phyloP scores from a whole-genome alignment of 768 basidiomycete genomes.

The Collybia sp. region DNA sequence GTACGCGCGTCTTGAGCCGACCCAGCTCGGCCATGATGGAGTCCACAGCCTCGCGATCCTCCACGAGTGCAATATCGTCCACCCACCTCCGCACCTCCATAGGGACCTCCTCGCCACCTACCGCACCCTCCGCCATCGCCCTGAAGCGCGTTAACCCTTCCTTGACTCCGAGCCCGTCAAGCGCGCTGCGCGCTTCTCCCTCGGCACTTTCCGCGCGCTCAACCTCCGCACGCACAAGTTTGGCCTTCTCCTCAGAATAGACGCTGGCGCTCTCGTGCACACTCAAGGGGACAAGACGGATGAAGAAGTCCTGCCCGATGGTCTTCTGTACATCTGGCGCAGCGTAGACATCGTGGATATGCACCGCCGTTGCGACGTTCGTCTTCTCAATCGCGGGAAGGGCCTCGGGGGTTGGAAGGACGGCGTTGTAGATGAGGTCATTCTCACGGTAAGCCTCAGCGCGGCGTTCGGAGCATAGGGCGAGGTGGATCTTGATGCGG shows the following conservation, averaged over 20 bases:
- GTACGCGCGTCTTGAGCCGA: conserved; percentile 52
- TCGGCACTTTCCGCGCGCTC: conserved; percentile 85
- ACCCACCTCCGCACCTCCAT: conserved; percentile 68
- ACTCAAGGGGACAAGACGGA: conserved; percentile 81
- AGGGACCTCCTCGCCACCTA: conserved; percentile 62
- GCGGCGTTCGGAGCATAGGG: conserved; percentile 72
- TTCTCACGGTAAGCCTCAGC: conserved; percentile 83
- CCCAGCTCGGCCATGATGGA: conserved; percentile 53
- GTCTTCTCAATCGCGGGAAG: conserved; percentile 82
- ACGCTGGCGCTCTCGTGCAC: conserved; percentile 96
- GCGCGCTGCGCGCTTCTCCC: conserved; percentile 67
- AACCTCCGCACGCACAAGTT: conserved; percentile 80
- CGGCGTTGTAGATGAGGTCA: conserved; percentile 95
- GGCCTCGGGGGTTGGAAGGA: conserved; percentile 74
- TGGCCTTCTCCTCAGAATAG: conserved; percentile 99
- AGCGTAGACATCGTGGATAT: conserved; percentile 93
- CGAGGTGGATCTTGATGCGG: conserved; percentile 78
- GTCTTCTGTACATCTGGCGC: conserved; percentile 90
- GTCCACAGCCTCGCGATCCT: conserved; percentile 67
- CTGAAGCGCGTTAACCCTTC: conserved; percentile 64
- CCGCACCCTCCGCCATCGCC: conserved; percentile 63
- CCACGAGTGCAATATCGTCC: conserved; percentile 67
- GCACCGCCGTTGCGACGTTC: conserved; percentile 74
- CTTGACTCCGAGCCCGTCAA: conserved; percentile 82
- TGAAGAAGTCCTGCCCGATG: conserved; percentile 90